Evolutionary conservation across 1,139 yeast species (phyloP).

Genomic region (Groenewaldozyma sp.): DNA sequence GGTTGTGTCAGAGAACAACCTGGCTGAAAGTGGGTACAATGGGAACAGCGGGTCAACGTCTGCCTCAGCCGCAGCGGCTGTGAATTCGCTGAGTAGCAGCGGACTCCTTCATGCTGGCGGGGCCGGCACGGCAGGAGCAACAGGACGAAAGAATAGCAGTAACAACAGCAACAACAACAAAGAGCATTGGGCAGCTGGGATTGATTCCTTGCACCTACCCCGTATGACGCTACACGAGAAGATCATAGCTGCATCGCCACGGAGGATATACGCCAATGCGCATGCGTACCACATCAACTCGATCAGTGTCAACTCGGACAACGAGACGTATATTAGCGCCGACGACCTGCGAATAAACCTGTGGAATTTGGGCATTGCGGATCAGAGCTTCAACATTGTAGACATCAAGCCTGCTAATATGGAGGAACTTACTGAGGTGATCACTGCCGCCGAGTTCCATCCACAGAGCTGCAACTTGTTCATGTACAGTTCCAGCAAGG

Average conservation of each 20-base stretch:
- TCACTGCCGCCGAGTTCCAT: slow-evolving; percentile 96
- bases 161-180: too few species aligned
- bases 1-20: slow-evolving; percentile 84
- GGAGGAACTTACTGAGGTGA: slow-evolving; percentile 98
- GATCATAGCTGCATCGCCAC: slow-evolving; percentile 91
- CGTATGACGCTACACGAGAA: slow-evolving; percentile 86
- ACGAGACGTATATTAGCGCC: slow-evolving; percentile 86
- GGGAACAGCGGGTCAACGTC: slow-evolving; percentile 16
- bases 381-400: slow-evolving; percentile 89
- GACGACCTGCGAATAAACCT: slow-evolving; percentile 93
- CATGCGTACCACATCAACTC: slow-evolving; percentile 98
- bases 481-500: slow-evolving; percentile 96
- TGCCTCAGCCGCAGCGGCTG: slow-evolving; percentile 2
- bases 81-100: too few species aligned
- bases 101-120: too few species aligned
- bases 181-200: slow-evolving; percentile 11
- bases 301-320: slow-evolving; percentile 88
- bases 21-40: slow-evolving; percentile 36
- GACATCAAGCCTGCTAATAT: slow-evolving; percentile 96
- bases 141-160: too few species aligned
- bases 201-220: slow-evolving; percentile 58
- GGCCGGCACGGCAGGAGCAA: neutral
- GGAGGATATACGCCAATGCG: slow-evolving; percentile 85
- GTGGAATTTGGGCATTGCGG: slow-evolving; percentile 93
- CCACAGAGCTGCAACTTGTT: slow-evolving; percentile 87